These are phyloP conservation scores for Microcera coccophila DNA, from an alignment of 2,329 filamentous ascomycete genomes.

Conservation along the genomic window DNA sequence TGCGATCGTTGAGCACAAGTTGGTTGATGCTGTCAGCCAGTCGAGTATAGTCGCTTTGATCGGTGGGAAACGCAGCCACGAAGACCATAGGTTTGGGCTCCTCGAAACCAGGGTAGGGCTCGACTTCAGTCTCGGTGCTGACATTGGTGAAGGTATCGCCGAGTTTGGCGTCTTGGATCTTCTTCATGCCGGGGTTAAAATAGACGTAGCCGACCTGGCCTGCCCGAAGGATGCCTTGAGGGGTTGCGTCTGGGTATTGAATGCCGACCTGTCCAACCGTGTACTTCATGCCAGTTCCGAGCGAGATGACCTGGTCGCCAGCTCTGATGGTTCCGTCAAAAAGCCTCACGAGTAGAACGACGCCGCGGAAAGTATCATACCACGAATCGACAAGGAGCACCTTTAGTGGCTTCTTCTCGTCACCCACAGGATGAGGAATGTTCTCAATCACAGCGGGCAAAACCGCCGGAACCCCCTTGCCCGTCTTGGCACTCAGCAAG, in stretches of 20 bases:
- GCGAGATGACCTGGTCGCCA: slow-evolving; percentile 81
- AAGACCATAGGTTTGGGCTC: slow-evolving; percentile 99
- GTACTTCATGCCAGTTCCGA: slow-evolving; percentile 86
- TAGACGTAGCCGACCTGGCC: slow-evolving; percentile 95
- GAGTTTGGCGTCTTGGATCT: slow-evolving; percentile 89
- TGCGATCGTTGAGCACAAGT: slow-evolving; percentile 89
- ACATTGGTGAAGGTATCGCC: slow-evolving; percentile 90
- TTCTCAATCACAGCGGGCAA: slow-evolving; percentile 81
- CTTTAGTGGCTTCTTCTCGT: slow-evolving; percentile 67
- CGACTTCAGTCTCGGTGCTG: slow-evolving; percentile 69
- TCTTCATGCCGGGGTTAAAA: slow-evolving; percentile 99
- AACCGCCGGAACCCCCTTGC: slow-evolving; percentile 77
- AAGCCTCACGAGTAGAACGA: slow-evolving; percentile 83
- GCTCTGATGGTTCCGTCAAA: slow-evolving; percentile 83
- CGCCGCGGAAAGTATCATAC: slow-evolving; percentile 95
- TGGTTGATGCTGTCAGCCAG: slow-evolving; percentile 93
- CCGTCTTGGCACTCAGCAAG: slow-evolving; percentile 86
- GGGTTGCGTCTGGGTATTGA: slow-evolving; percentile 84
- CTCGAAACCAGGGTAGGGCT: slow-evolving; percentile 86
- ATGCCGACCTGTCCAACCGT: slow-evolving; percentile 95
- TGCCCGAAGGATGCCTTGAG: slow-evolving; percentile 75
- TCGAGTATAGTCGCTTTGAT: slow-evolving; percentile 80
- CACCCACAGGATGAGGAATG: slow-evolving; percentile 76
- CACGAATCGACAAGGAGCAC: slow-evolving; percentile 93
- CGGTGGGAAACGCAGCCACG: slow-evolving; percentile 90